These are phyloP conservation scores for Stemphylium lycopersici DNA, from an alignment of 2,329 filamentous ascomycete species.

Conservation along the genomic window DNA sequence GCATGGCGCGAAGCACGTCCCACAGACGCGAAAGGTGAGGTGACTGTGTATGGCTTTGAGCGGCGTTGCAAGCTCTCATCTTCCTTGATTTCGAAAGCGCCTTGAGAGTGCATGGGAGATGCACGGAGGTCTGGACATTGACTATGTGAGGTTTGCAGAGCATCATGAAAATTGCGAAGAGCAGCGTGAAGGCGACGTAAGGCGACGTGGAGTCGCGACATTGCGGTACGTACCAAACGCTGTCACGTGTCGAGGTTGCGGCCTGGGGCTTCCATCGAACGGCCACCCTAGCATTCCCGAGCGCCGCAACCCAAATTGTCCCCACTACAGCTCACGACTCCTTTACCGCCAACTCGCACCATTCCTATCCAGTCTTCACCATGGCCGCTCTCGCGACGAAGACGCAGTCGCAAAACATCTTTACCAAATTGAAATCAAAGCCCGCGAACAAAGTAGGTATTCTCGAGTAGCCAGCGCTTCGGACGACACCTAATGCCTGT, in stretches of 20 bases:
- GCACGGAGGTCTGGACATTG: not conserved
- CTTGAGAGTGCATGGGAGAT: not conserved
- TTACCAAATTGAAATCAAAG: conserved; percentile 95
- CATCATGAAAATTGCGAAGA: too few species aligned
- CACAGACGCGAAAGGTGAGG: not conserved
- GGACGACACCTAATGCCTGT: conserved; percentile 31
- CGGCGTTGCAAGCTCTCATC: not conserved
- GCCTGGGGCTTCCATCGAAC: conserved; percentile 3
- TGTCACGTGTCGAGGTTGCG: conserved; percentile 22
- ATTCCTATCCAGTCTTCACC: conserved; percentile 30
- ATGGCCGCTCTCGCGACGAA: conserved; percentile 79
- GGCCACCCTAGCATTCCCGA: conserved; percentile 35
- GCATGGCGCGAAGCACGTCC: not conserved
- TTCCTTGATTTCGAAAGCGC: not conserved
- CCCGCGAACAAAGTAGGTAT: conserved; percentile 84
- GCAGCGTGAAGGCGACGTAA: not conserved
- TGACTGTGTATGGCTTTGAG: not conserved
- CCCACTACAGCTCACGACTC: conserved; percentile 36
- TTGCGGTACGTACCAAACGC: not conserved
- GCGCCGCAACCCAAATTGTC: conserved; percentile 33
- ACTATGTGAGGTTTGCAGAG: not conserved
- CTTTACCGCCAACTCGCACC: conserved; percentile 28
- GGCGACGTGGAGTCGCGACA: not conserved
- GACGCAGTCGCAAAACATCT: conserved; percentile 94
- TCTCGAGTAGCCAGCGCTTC: conserved; percentile 19